phyloP scores from a whole-genome alignment of 228 moss, liverwort and hornwort species.

The Sphagnum fallax region DNA sequence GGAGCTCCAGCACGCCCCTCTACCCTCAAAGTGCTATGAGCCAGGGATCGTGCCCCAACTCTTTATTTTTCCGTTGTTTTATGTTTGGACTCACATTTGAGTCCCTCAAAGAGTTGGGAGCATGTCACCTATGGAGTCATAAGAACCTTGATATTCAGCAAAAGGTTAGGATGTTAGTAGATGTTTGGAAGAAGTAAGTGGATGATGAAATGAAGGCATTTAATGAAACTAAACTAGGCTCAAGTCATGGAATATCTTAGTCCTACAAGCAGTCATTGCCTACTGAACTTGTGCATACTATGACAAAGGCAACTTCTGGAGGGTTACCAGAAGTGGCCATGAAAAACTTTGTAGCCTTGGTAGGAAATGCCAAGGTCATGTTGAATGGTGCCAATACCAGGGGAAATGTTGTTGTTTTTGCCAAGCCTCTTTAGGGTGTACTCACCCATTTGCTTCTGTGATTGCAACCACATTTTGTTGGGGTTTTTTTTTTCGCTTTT shows the following conservation, averaged over 20 bases:
- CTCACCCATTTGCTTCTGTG: too few relatives aligned
- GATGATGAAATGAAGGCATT: conserved; percentile 79
- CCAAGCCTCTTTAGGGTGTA: conserved; percentile 13
- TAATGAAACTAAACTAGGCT: conserved; percentile 71
- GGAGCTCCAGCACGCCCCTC: too few relatives aligned
- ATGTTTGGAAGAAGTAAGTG: conserved; percentile 98
- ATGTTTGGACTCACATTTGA: too few relatives aligned
- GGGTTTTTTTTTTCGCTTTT: too few relatives aligned
- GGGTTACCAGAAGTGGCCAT: conserved; percentile 26
- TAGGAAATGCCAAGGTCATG: conserved; percentile 50
- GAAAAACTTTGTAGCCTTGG: conserved; percentile 69
- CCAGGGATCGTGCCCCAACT: too few relatives aligned
- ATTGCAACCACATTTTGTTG: too few relatives aligned
- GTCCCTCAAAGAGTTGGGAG: neutral
- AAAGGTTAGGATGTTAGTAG: conserved; percentile 84
- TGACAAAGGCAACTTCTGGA: conserved; percentile 29
- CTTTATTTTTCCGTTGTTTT: too few relatives aligned
- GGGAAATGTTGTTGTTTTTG: conserved; percentile 20
- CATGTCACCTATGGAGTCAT: conserved; percentile 82
- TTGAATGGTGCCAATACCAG: conserved; percentile 46
- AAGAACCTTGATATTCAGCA: conserved; percentile 89
- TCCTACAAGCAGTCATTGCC: conserved; percentile 60
- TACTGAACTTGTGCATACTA: conserved; percentile 63
- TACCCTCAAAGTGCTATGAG: too few relatives aligned
- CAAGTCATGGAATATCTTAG: conserved; percentile 60